Percentiles rank a stretch among this genome's conserved stretches.
Evolutionary conservation across 441 rosid species (phyloP).

Genomic region (Euphorbia celastroides): DNA sequence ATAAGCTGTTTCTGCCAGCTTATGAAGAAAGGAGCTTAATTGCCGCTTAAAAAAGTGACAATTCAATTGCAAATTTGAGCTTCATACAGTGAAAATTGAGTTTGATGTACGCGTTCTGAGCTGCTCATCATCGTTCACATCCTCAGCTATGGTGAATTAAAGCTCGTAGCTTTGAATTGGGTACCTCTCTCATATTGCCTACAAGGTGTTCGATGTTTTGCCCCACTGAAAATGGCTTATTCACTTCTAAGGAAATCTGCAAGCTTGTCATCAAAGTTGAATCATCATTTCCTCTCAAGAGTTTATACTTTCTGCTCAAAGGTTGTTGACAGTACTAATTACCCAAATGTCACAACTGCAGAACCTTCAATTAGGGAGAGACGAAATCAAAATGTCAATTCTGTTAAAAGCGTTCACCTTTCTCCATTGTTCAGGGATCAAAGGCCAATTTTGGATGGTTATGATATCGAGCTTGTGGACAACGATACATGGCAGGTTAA

Average conservation of each 20-base stretch:
- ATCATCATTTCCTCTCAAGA: constrained; percentile 19
- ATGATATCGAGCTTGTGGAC: constrained; percentile 60
- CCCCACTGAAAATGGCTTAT: constrained; percentile 30
- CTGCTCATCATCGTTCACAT: background rate
- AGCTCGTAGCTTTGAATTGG: background rate
- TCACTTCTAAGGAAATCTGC: constrained; percentile 28
- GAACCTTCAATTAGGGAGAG: constrained; percentile 6
- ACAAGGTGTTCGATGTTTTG: constrained; percentile 49
- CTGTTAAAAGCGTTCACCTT: constrained; percentile 26
- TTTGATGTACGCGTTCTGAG: too few species aligned
- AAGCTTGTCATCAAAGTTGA: constrained; percentile 2
- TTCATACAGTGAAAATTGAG: too few species aligned
- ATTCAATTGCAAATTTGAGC: too few species aligned
- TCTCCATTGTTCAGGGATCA: constrained; percentile 30
- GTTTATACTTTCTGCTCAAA: constrained; percentile 30
- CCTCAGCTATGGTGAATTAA: background rate
- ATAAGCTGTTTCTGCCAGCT: too few species aligned
- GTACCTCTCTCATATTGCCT: constrained; percentile 12
- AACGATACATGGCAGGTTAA: constrained; percentile 63
- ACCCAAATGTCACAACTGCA: constrained; percentile 8
- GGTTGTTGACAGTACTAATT: constrained; percentile 17
- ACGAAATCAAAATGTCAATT: constrained; percentile 2
- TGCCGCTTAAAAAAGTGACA: too few species aligned
- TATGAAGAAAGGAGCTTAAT: too few species aligned
- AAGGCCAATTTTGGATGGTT: constrained; percentile 23